Base-by-base conservation (phyloP, 2,329 filamentous ascomycete species). In the Beauveria sp. region DNA sequence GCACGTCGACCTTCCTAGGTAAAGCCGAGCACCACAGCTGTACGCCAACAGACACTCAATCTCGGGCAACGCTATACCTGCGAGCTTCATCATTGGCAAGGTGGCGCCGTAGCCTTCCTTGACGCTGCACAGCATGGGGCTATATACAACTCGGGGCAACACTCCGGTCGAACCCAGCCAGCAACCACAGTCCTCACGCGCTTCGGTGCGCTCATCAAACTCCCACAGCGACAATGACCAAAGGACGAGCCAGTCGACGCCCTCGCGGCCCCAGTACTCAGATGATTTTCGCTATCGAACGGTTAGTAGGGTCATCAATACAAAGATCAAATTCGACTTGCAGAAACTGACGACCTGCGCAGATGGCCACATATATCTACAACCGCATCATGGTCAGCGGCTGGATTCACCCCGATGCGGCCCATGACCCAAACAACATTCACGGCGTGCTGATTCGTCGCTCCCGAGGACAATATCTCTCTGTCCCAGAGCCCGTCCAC, bases 391-490 rank as follows among this genome's bases (percentile, higher is more conserved):
- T 67, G 7, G 66, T 69, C 38, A 69, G 67, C 52, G 69, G 70
- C 20, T 73, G 72, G 72, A 69, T 73, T n/a, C 65, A 64, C 5
- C 58, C 66, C 3, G 63, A 66, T 28, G 38, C 56, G 5, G 52
- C 46, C 24, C 63, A 62, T 9, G 53, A 60, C 22, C 59, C 64
- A 10, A 65, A 70, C 28, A 68, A 70, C 45, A 68, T 66, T 48
- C 64, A 69, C 24, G 76, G 76, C 45, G 73, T 78, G 38, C 69
- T 78, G 14, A 64, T 78, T 56, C 69, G 74, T 46, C 71, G 71
- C 52, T 71, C 73, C n/a, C 69, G 74, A 46, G 76, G 76, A 55
- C 69, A 70, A 34, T 80, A 79, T 63, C 70, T 76, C 31, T 72
- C 74, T 16, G 74, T 77, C 49, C 79, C 79, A 0, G 69, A 74